A percentile compares a stretch with the other conserved stretches of the same genome.
These are phyloP conservation scores for Areca catechu DNA, from an alignment of 176 grass and related monocot species.

Conservation along the genomic window DNA sequence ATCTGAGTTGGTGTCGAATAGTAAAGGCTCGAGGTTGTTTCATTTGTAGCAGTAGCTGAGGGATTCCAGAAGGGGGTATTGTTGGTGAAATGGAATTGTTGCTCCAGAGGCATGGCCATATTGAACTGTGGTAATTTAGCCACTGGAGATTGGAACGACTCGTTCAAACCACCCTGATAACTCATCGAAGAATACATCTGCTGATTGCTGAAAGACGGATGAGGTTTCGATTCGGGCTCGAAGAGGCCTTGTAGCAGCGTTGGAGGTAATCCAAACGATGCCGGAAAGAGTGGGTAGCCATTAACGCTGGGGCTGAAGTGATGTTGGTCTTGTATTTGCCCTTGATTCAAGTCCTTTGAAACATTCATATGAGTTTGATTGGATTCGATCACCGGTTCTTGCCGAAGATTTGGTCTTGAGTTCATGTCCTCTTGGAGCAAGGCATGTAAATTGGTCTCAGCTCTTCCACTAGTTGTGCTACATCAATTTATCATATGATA, in stretches of 20 bases:
- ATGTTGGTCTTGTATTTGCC: neutral
- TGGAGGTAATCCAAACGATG: too few relatives aligned
- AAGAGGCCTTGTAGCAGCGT: neutral
- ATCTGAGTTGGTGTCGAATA: constrained; percentile 5
- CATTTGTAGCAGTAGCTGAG: constrained; percentile 14
- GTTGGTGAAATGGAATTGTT: constrained; percentile 42
- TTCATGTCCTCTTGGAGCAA: constrained; percentile 5
- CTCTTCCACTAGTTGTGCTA: neutral
- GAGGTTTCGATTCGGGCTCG: neutral
- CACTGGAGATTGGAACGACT: neutral
- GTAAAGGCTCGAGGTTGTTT: constrained; percentile 7
- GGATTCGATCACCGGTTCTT: too few relatives aligned
- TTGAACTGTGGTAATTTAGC: constrained; percentile 10
- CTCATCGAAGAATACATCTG: constrained; percentile 4
- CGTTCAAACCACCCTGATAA: neutral
- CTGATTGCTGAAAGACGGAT: neutral
- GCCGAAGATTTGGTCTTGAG: neutral
- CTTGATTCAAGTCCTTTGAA: neutral
- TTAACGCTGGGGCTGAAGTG: neutral
- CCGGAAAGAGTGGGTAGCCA: neutral
- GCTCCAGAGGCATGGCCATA: constrained; percentile 14
- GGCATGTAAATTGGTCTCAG: constrained; percentile 5
- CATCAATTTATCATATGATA: constrained; percentile 1
- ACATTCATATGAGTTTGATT: too few relatives aligned
- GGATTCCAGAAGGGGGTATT: constrained; percentile 48